A percentile compares a stretch with the other conserved stretches of the same genome.
Conservation (phyloP, 202 grass and related monocot species). For the Cymbopogon flexuosus region DNA sequence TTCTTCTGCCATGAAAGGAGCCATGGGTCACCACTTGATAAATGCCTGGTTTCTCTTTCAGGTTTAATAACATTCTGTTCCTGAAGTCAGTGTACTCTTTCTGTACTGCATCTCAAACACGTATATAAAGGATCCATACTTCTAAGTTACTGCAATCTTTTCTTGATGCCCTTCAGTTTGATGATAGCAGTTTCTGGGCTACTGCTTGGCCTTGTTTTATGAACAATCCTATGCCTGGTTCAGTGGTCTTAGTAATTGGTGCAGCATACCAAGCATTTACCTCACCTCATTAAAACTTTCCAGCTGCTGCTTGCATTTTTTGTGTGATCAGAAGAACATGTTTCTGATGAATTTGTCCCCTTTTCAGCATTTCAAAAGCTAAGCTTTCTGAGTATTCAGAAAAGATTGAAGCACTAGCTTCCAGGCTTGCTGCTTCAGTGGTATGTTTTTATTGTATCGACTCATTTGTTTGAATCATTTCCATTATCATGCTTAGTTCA, state of each 20-base stretch:
- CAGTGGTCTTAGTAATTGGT: not conserved
- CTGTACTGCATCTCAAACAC: not conserved
- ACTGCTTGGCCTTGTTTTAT: slow-evolving; percentile 17
- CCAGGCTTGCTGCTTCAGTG: slow-evolving; percentile 47
- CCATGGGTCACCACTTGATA: not conserved
- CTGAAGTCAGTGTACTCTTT: not conserved
- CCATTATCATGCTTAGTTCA: not conserved
- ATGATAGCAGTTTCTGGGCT: not conserved
- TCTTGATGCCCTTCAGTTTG: slow-evolving; percentile 5
- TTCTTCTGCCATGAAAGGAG: not conserved
- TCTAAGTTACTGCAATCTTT: not conserved
- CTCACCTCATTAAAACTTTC: not conserved
- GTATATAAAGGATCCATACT: not conserved
- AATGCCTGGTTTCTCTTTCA: not conserved
- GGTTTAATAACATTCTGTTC: not conserved
- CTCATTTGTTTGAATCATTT: not conserved
- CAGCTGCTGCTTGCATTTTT: not conserved
- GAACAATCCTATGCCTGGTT: not conserved
- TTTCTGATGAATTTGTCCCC: not conserved
- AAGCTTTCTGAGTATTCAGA: slow-evolving; percentile 86
- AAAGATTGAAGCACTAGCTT: slow-evolving; percentile 83
- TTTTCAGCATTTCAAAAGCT: slow-evolving; percentile 71
- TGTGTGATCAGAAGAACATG: slow-evolving; percentile 1
- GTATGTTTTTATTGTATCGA: slow-evolving; percentile 33
- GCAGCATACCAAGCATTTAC: slow-evolving; percentile 1